Evolutionary conservation across 2,329 filamentous ascomycete genomes (phyloP), one percentile per base, ranked within the genome.

Genomic region (Talaromyces funiculosus): DNA sequence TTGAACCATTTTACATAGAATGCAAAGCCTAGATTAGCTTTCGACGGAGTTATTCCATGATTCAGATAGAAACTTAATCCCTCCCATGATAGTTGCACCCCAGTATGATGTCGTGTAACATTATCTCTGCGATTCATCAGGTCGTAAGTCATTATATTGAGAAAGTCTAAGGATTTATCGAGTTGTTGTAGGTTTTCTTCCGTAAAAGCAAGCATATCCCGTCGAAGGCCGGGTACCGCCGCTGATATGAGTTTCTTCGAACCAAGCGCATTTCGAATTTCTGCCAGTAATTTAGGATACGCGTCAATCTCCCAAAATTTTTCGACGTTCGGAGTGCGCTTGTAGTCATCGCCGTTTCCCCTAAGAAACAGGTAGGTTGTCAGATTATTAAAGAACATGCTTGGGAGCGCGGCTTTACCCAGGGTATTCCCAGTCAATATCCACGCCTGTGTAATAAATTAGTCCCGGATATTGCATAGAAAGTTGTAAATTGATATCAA

Each of bases 1-100:
- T 79, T 75, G 73, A 85, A 87, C 79, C 80, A 88, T 71, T 88
- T 88, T 35, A 83, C 81, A 71, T 88, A 88, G 69, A 86, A 87
- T n/a, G 84, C 85, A 60, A 89, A 80, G 1, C 86, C 85, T 4
- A 88, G 75, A 65, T 87, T 87, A 54, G 86, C 73, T 70, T 84
- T 85, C 7, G 72, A 65, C 0, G 81, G 63, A 0, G 79, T 72
- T 3, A 82, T 77, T 22, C 84, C 84, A 3, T 81, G 79, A 29
- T 73, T 0, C 2, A 60, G 40, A 18, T 51, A 51, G 26, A 10
- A 20, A 8, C 22, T 22, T n/a, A 51, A 12, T 14, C 26, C 29
- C 29, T 76, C 71, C 9, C 77, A 69, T 0, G 85, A 84, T 7
- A 75, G 77, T 9, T 73, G 65, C 12, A 87, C 73, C 7, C 84